Conservation (phyloP, 2,329 filamentous ascomycete species). For the Chrysoporthe austroafricana region DNA sequence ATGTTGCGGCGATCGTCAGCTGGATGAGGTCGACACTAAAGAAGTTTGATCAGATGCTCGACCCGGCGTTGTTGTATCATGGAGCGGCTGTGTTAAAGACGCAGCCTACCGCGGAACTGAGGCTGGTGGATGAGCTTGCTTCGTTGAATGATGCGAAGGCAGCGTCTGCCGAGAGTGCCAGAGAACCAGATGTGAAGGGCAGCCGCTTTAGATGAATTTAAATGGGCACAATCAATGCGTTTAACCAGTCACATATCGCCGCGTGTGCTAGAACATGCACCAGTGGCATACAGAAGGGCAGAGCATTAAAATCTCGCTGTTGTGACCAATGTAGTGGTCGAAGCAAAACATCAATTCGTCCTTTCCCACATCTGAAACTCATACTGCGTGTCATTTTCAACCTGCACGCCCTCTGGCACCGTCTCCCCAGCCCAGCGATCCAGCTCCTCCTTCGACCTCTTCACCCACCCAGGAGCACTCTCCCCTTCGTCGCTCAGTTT, state of each 20-base stretch:
- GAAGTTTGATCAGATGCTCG: slow-evolving; percentile 54
- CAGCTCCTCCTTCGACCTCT: slow-evolving; percentile 55
- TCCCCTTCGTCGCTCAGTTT: slow-evolving; percentile 45
- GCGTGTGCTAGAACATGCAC: too few relatives aligned
- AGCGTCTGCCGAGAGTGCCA: slow-evolving; percentile 23
- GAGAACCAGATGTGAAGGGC: slow-evolving; percentile 31
- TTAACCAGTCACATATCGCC: not conserved
- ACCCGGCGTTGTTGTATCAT: slow-evolving; percentile 43
- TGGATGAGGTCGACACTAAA: slow-evolving; percentile 57
- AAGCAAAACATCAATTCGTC: slow-evolving; percentile 35
- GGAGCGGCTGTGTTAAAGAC: slow-evolving; percentile 48
- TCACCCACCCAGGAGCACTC: slow-evolving; percentile 54
- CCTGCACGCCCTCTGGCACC: slow-evolving; percentile 57
- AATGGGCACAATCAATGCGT: too few relatives aligned
- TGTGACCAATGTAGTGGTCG: slow-evolving; percentile 9
- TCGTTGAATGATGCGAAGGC: slow-evolving; percentile 40
- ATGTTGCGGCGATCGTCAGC: slow-evolving; percentile 57
- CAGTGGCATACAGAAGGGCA: not conserved
- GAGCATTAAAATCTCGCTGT: slow-evolving; percentile 21
- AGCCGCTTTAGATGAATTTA: slow-evolving; percentile 18
- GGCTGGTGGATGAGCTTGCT: slow-evolving; percentile 46
- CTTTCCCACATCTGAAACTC: slow-evolving; percentile 77
- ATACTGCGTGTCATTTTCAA: slow-evolving; percentile 68
- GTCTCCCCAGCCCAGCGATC: slow-evolving; percentile 69
- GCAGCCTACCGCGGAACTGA: slow-evolving; percentile 42